Percentiles rank a stretch among this genome's conserved stretches.
Conservation (phyloP, 2,329 filamentous ascomycete species). For the Herpotrichia juniperi region DNA sequence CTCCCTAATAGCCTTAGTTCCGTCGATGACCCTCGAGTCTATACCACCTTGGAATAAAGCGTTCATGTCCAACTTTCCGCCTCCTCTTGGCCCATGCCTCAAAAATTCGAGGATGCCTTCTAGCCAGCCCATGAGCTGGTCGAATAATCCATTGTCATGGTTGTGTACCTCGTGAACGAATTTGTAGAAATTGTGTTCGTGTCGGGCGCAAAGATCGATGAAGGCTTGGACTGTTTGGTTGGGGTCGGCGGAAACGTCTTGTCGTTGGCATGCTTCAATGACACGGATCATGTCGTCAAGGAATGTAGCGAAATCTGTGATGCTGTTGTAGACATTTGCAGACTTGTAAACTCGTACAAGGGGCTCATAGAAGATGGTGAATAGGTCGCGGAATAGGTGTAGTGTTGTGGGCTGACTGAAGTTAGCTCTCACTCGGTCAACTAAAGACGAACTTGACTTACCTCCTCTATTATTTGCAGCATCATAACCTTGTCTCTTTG, state of each 20-base stretch:
- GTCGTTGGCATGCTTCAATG: conserved; percentile 69
- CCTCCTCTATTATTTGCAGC: conserved; percentile 89
- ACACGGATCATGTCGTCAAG: conserved; percentile 91
- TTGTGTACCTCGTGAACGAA: conserved; percentile 98
- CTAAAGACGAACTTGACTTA: conserved; percentile 25
- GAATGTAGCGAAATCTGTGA: conserved; percentile 94
- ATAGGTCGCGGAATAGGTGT: conserved; percentile 93
- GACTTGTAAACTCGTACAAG: conserved; percentile 98
- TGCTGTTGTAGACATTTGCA: conserved; percentile 95
- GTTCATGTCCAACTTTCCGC: conserved; percentile 92
- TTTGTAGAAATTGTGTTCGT: conserved; percentile 98
- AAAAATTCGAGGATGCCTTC: conserved; percentile 95
- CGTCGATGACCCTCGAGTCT: conserved; percentile 71
- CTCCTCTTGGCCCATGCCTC: conserved; percentile 76
- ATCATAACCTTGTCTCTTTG: conserved; percentile 98
- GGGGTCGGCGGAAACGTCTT: conserved; percentile 90
- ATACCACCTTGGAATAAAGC: conserved; percentile 84
- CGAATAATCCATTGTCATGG: conserved; percentile 95
- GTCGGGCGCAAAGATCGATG: conserved; percentile 92
- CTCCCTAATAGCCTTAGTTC: conserved; percentile 74
- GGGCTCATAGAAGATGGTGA: conserved; percentile 98
- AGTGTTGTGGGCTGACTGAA: conserved; percentile 75
- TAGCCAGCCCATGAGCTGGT: conserved; percentile 95
- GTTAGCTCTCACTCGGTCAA: conserved; percentile 20
- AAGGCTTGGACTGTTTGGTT: conserved; percentile 99